Evolutionary conservation across 345 rosid species (phyloP).

Genomic region (Hibiscus tridactylites): DNA sequence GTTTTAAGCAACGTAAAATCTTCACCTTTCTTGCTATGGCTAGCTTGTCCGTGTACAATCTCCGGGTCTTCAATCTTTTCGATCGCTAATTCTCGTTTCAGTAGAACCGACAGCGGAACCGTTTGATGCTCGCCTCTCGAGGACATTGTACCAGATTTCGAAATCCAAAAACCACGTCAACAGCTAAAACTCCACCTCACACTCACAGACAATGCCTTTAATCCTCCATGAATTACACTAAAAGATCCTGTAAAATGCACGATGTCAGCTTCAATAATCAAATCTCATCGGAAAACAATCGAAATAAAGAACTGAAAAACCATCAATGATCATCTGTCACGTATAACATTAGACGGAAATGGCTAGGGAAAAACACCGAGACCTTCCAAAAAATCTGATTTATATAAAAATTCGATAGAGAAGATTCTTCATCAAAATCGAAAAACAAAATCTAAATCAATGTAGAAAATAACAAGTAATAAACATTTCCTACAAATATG

Average conservation of each 20-base stretch:
- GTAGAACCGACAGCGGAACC: constrained; percentile 77
- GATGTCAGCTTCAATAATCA: constrained; percentile 9
- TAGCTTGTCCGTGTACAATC: constrained; percentile 66
- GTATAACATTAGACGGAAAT: not conserved
- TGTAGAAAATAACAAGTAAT: constrained; percentile 12
- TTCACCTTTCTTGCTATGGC: constrained; percentile 96
- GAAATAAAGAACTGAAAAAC: not conserved
- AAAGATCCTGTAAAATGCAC: constrained; percentile 15
- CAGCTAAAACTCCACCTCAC: constrained; percentile 10
- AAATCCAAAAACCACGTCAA: constrained; percentile 1
- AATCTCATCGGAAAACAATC: constrained; percentile 6
- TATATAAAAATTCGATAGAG: not conserved
- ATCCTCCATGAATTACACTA: constrained; percentile 9
- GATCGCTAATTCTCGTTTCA: constrained; percentile 82
- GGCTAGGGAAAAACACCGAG: constrained; percentile 13
- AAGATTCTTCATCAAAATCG: not conserved
- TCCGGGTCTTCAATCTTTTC: constrained; percentile 83
- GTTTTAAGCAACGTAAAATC: constrained; percentile 72
- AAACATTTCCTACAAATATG: not conserved
- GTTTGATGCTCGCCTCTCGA: constrained; percentile 64
- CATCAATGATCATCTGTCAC: not conserved
- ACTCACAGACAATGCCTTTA: constrained; percentile 13
- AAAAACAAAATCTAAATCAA: constrained; percentile 16
- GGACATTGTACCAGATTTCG: constrained; percentile 32
- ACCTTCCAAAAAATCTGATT: constrained; percentile 14